A percentile compares a stretch with the other conserved stretches of the same genome.
These are phyloP conservation scores for Durio zibethinus DNA, from an alignment of 345 rosid genomes.

Conservation along the genomic window DNA sequence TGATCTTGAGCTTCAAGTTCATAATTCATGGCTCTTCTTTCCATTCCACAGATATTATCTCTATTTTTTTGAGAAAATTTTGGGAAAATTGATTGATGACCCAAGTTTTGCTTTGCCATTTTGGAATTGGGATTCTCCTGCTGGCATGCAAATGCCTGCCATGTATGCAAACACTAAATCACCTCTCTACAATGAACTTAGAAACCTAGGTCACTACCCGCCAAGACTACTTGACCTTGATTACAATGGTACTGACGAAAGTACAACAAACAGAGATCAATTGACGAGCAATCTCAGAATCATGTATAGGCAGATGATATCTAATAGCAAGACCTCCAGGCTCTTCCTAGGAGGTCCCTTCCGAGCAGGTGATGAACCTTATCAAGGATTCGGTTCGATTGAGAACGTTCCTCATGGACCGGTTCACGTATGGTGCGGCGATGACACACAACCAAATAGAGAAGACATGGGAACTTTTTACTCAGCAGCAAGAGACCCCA, in stretches of 20 bases:
- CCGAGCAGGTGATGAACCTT: slow-evolving; percentile 50
- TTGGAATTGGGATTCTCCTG: slow-evolving; percentile 66
- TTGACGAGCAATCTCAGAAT: slow-evolving; percentile 37
- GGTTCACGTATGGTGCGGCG: slow-evolving; percentile 55
- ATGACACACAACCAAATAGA: slow-evolving; percentile 35
- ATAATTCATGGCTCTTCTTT: slow-evolving; percentile 56
- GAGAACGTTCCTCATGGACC: slow-evolving; percentile 55
- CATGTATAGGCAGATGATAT: slow-evolving; percentile 65
- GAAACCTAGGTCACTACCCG: slow-evolving; percentile 37
- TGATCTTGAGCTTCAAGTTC: slow-evolving; percentile 45
- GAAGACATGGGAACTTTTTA: slow-evolving; percentile 69
- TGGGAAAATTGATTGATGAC: slow-evolving; percentile 51
- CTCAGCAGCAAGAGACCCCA: slow-evolving; percentile 59
- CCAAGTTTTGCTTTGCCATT: slow-evolving; percentile 54
- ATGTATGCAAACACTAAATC: slow-evolving; percentile 35
- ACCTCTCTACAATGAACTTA: slow-evolving; percentile 34
- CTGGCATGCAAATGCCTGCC: slow-evolving; percentile 52
- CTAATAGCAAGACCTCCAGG: slow-evolving; percentile 35
- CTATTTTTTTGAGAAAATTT: slow-evolving; percentile 48
- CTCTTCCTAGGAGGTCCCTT: slow-evolving; percentile 47
- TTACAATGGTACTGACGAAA: slow-evolving; percentile 26
- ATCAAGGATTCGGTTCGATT: slow-evolving; percentile 45
- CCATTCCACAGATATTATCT: slow-evolving; percentile 59
- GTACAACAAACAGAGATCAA: slow-evolving; percentile 20
- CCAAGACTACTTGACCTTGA: slow-evolving; percentile 44